A percentile compares a stretch with the other conserved stretches of the same genome.
These are phyloP conservation scores for Pouteria campechiana DNA, from an alignment of 179 eudicot genomes.

Conservation along the genomic window DNA sequence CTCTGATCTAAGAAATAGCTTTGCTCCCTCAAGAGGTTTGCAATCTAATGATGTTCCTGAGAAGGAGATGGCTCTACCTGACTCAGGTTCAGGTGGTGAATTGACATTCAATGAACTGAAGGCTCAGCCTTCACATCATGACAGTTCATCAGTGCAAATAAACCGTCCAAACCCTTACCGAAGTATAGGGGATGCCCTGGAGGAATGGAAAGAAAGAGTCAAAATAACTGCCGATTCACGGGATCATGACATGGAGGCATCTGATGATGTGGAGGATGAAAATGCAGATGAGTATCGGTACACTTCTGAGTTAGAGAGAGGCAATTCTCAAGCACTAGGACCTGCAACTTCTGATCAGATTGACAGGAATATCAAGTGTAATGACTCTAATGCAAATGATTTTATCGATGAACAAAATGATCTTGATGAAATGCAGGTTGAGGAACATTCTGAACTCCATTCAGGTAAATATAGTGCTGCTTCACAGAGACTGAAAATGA, in stretches of 20 bases:
- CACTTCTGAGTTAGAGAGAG: slow-evolving; percentile 63
- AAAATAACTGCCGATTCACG: slow-evolving; percentile 65
- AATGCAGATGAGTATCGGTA: slow-evolving; percentile 67
- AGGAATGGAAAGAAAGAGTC: slow-evolving; percentile 94
- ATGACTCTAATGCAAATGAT: slow-evolving; percentile 39
- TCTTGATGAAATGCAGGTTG: slow-evolving; percentile 24
- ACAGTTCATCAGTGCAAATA: slow-evolving; percentile 36
- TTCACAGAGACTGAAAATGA: slow-evolving; percentile 20
- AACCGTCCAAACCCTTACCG: slow-evolving; percentile 75
- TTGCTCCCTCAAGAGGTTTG: slow-evolving; percentile 34
- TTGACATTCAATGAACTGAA: slow-evolving; percentile 35
- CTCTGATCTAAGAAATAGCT: slow-evolving; percentile 36
- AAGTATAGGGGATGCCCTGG: slow-evolving; percentile 81
- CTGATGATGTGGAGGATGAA: slow-evolving; percentile 49
- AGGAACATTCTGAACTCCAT: slow-evolving; percentile 23
- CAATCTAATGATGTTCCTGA: slow-evolving; percentile 41
- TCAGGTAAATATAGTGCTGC: slow-evolving; percentile 17
- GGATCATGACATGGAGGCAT: slow-evolving; percentile 24
- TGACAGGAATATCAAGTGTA: slow-evolving; percentile 34
- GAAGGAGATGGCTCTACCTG: slow-evolving; percentile 40
- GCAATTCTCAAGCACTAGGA: slow-evolving; percentile 84
- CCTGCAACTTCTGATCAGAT: slow-evolving; percentile 82
- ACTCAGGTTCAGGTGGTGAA: slow-evolving; percentile 45
- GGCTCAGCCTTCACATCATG: slow-evolving; percentile 37
- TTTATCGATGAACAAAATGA: slow-evolving; percentile 18